Evolutionary conservation across 169 alveolate species (phyloP).

Genomic region (Cryptosporidium muris): DNA sequence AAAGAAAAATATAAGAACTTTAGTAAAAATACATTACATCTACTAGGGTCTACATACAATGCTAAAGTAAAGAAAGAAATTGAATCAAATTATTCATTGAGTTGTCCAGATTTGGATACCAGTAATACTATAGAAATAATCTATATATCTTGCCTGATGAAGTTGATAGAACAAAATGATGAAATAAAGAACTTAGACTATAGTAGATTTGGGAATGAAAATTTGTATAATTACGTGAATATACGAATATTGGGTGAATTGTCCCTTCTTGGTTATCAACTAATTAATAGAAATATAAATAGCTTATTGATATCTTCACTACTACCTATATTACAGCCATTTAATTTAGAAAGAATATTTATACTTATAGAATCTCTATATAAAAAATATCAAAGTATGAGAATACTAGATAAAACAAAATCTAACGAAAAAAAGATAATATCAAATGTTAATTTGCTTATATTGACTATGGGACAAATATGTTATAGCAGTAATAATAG

Average conservation of each 20-base stretch:
- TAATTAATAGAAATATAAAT: constrained; percentile 14
- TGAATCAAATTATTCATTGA: background rate
- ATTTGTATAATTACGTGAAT: background rate
- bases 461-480: constrained; percentile 30
- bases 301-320: background rate
- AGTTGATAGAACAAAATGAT: constrained; percentile 4
- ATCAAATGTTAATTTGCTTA: constrained; percentile 18
- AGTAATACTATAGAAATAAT: constrained; percentile 18
- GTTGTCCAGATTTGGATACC: constrained; percentile 5
- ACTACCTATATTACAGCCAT: constrained; percentile 14
- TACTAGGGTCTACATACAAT: too few relatives aligned
- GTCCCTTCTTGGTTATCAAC: constrained; percentile 13
- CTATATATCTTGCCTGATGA: constrained; percentile 1
- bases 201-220: background rate
- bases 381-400: background rate
- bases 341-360: constrained; percentile 4
- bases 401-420: background rate
- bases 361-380: constrained; percentile 41
- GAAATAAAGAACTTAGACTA: background rate
- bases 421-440: background rate
- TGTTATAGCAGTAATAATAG: constrained; percentile 23
- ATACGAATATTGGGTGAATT: constrained; percentile 52
- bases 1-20: too few relatives aligned
- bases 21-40: too few relatives aligned
- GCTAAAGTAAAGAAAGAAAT: too few relatives aligned